Evolutionary conservation across 768 basidiomycete genomes (phyloP).

Genomic region (Termitomyces titanicus): DNA sequence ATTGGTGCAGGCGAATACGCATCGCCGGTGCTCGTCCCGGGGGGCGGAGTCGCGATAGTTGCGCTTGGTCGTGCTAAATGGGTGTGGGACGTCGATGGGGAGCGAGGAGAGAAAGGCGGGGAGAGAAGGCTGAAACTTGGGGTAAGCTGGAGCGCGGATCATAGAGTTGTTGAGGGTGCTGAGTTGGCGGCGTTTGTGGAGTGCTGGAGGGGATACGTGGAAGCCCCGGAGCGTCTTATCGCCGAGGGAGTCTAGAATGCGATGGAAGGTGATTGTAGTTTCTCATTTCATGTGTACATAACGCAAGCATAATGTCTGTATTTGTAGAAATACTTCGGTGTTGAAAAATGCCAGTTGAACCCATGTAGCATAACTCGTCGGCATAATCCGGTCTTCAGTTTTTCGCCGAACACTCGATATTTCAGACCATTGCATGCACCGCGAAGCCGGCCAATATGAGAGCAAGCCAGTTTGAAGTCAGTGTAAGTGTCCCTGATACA

Average conservation of each 20-base stretch:
- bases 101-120: conserved; percentile 39
- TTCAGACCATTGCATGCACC: no score
- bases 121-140: conserved; percentile 56
- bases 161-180: conserved; percentile 84
- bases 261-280: background rate
- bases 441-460: no score
- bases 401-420: no score
- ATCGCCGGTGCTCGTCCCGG: conserved; percentile 72
- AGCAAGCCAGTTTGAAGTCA: no score
- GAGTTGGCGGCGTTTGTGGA: conserved; percentile 89
- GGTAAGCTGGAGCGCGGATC: conserved; percentile 84
- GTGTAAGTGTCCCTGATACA: no score
- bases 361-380: background rate
- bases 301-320: background rate
- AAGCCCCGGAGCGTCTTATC: conserved; percentile 67
- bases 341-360: background rate
- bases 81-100: conserved; percentile 66
- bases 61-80: conserved; percentile 77
- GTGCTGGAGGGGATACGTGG: conserved; percentile 78
- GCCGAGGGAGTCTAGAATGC: conserved; percentile 42
- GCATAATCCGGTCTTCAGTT: no score
- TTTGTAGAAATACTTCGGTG: background rate
- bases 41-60: conserved; percentile 83
- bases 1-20: conserved; percentile 72
- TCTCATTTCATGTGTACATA: background rate